Evolutionary conservation across 306 rosid genomes (phyloP).

Genomic region (Herpetospermum pedunculosum): DNA sequence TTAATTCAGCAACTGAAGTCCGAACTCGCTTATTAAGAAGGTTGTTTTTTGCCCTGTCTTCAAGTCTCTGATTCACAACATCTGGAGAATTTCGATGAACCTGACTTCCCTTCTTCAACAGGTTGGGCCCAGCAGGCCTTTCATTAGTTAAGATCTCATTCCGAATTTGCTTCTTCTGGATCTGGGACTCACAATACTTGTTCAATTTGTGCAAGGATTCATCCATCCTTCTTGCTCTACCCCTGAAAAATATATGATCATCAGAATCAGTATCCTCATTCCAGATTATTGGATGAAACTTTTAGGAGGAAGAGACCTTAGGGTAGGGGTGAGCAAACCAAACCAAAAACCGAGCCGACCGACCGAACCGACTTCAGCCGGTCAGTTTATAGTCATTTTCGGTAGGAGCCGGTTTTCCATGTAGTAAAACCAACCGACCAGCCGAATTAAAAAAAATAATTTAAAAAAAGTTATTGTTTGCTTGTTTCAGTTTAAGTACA

Average conservation of each 20-base stretch:
- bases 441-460: too few relatives aligned
- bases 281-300: not conserved
- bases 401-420: too few relatives aligned
- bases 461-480: too few relatives aligned
- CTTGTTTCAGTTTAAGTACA: too few relatives aligned
- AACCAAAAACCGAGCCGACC: too few relatives aligned
- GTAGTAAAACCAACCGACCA: too few relatives aligned
- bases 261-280: not conserved
- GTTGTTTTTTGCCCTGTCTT: slow-evolving; percentile 43
- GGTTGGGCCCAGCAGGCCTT: slow-evolving; percentile 38
- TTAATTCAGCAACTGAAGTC: slow-evolving; percentile 48
- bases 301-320: not conserved
- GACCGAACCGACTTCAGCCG: too few relatives aligned
- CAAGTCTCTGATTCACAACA: slow-evolving; percentile 39
- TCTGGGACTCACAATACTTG: slow-evolving; percentile 56
- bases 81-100: slow-evolving; percentile 38
- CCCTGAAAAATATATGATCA: slow-evolving; percentile 24
- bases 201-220: slow-evolving; percentile 52
- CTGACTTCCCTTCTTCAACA: slow-evolving; percentile 46
- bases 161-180: slow-evolving; percentile 45
- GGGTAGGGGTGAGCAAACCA: too few relatives aligned
- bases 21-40: slow-evolving; percentile 55
- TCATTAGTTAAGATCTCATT: slow-evolving; percentile 57
- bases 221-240: slow-evolving; percentile 47
- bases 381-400: too few relatives aligned